Evolutionary conservation across 202 grass and related monocot genomes (phyloP), one percentile per base, ranked within the genome.

Genomic region (Zizania palustris): DNA sequence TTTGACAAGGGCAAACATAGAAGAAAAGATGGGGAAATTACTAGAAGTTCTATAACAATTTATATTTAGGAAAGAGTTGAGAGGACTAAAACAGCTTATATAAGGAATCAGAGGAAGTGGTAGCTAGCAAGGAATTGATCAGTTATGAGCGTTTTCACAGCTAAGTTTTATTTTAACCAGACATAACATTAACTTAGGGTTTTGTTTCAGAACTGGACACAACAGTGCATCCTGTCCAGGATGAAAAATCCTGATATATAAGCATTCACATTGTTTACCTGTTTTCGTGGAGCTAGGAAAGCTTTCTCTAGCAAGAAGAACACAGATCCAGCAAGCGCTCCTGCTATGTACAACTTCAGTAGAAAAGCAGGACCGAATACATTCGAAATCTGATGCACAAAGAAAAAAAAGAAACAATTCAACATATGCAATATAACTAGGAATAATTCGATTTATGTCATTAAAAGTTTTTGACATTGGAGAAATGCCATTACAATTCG

Each of bases 281-380:
- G 67, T 54, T 81, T 75, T 68, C 54, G 65, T 57, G 85, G 76
- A 80, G 81, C 77, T 81, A 86, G 63, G 68, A 90, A 90, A 63
- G 94, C 91, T 78, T 91, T 89, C 67, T 90, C 68, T 60, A 86
- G 45, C 69, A 97, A 86, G 89, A 86, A 97, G 71, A 89, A 92
- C 63, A 87, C 18, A 0, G 91, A 93, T 82, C 94, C 94, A 72
- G 68, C 42, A 86, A 97, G 82, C 15, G 94, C 91, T 72, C 94
- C 94, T 77, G 74, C 91, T 63, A 88, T 33, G 34, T 94, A 97
- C 71, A 97, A 55, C 51, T 88, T 86, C 65, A 97, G 75, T 59
- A 97, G 80, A 79, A 94, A 97, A 54, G 88, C 65, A 74, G 94
- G 85, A 62, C 94, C 91, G 74, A 97, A 90, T 41, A 74, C 21